These are phyloP conservation scores for Peribolospora baueri DNA, from an alignment of 768 basidiomycete genomes.

Conservation along the genomic window DNA sequence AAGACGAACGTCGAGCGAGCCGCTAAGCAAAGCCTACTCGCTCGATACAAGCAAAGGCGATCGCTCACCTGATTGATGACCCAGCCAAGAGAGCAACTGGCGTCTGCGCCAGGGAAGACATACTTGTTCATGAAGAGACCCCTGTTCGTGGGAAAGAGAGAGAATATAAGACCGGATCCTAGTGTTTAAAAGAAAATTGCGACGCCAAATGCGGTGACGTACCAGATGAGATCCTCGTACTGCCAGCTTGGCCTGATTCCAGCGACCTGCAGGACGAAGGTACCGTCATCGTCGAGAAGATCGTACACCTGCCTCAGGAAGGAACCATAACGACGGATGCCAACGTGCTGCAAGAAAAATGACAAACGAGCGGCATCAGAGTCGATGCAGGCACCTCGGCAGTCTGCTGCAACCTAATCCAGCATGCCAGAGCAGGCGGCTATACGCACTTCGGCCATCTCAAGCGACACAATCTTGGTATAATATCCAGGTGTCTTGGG, in stretches of 20 bases:
- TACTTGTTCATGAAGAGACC: slow-evolving; percentile 97
- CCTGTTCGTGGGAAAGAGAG: slow-evolving; percentile 22
- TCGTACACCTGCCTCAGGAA: slow-evolving; percentile 85
- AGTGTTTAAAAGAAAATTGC: not conserved
- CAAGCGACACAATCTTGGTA: slow-evolving; percentile 81
- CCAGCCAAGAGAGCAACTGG: slow-evolving; percentile 86
- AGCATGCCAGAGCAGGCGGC: not conserved
- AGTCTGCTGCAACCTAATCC: not conserved
- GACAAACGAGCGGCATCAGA: not conserved
- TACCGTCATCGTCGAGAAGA: slow-evolving; percentile 77
- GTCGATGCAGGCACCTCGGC: not conserved
- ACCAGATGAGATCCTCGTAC: slow-evolving; percentile 93
- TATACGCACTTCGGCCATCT: slow-evolving; percentile 73
- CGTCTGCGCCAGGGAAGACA: slow-evolving; percentile 95
- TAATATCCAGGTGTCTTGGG: slow-evolving; percentile 44
- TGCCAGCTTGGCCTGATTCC: slow-evolving; percentile 92
- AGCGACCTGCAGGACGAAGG: slow-evolving; percentile 90
- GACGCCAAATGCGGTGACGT: slow-evolving; percentile 14
- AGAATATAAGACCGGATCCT: not conserved
- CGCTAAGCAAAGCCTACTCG: not conserved
- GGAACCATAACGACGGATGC: slow-evolving; percentile 65
- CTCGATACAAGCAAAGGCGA: not conserved
- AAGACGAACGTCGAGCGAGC: not conserved
- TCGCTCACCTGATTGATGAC: slow-evolving; percentile 45
- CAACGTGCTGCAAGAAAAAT: slow-evolving; percentile 44